These are phyloP conservation scores for Magnaporthiopsis rhizophila DNA, from an alignment of 2,329 filamentous ascomycete genomes.

Conservation along the genomic window DNA sequence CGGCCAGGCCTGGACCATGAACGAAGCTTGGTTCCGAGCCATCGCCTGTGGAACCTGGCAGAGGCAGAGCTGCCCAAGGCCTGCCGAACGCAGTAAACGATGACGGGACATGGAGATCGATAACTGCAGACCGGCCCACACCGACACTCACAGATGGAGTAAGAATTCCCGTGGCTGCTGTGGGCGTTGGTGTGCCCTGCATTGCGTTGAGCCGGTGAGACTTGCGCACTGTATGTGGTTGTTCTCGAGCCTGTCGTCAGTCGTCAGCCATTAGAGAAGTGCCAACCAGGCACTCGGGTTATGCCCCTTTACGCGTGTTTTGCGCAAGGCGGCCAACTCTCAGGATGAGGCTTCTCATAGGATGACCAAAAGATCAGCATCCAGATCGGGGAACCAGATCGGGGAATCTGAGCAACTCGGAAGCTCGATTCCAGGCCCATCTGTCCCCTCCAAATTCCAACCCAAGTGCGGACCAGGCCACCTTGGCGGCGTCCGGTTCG, in stretches of 20 bases:
- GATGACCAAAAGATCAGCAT: too few species aligned
- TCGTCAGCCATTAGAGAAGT: too few species aligned
- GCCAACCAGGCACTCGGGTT: too few species aligned
- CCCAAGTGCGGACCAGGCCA: background rate
- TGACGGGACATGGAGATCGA: background rate
- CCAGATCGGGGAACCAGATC: background rate
- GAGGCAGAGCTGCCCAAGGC: background rate
- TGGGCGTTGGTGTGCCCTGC: too few species aligned
- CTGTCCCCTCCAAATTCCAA: background rate
- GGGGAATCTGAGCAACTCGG: background rate
- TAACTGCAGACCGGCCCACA: background rate
- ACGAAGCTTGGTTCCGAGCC: background rate
- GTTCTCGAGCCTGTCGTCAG: too few species aligned
- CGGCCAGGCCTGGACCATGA: too few species aligned
- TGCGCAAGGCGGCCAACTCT: too few species aligned
- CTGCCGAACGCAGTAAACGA: background rate
- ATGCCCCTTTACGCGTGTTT: too few species aligned
- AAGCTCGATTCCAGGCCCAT: background rate
- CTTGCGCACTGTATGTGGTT: too few species aligned
- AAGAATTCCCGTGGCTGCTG: background rate
- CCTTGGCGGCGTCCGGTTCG: background rate
- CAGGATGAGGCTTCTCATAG: too few species aligned
- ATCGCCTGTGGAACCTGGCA: background rate
- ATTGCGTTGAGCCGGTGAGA: too few species aligned
- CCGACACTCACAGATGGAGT: background rate